Evolutionary conservation across 768 basidiomycete species (phyloP), one percentile per base, ranked within the genome.

Genomic region (Tylopilus vinaceipallidus): DNA sequence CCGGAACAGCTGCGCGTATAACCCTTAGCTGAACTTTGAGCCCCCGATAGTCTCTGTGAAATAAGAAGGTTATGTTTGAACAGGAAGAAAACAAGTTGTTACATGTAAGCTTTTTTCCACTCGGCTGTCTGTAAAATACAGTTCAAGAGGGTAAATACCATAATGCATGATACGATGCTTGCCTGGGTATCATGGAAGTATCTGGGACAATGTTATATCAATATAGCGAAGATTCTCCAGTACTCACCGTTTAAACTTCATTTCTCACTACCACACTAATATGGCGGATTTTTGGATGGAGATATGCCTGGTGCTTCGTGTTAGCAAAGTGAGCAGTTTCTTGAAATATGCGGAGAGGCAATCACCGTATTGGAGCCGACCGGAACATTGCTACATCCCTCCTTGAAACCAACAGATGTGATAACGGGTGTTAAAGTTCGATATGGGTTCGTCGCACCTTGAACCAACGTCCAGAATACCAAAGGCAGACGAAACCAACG

Each of bases 151-250:
- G n/a, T n/a, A n/a, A n/a, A n/a, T n/a, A n/a, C n/a, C n/a, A n/a
- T n/a, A n/a, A n/a, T n/a, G n/a, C 39, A 23, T 40, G 22, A 29
- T 24, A n/a, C 37, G 33, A 29, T 22, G 51, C 64, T 35, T 56
- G 80, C 86, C 73, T 86, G 86, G 0, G 80, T 83, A 59, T 88
- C 84, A 54, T 80, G 72, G 14, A 88, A 72, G 64, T 86, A 85
- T 52, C 86, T 87, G 53, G 11, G 16, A 34, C 46, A n/a, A 24
- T n/a, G 42, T 4, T 24, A 27, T 6, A 32, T 20, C 11, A n/a
- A 4, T 2, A 27, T 4, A 22, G 3, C 19, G 14, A 17, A 39
- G 32, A 42, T 19, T n/a, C n/a, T n/a, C n/a, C 12, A 11, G 7
- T 9, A 62, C 73, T 57, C 45, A 82, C 82, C 73, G 71, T 57